Evolutionary conservation across 257 asterid genomes (phyloP), one percentile per base, ranked within the genome.

Genomic region (Nicotiana obtusifolia): DNA sequence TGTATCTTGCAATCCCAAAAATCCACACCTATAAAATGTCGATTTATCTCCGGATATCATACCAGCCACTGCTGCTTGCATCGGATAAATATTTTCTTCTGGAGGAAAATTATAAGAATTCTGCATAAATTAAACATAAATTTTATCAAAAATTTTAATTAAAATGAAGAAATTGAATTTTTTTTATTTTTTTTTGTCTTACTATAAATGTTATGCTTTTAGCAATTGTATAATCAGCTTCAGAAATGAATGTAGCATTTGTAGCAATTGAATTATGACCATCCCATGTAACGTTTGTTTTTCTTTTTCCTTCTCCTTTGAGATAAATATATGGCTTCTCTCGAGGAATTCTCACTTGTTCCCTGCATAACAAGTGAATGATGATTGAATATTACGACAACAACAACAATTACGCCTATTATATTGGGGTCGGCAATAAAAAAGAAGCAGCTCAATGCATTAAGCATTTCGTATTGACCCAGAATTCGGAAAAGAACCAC

Each of bases 81-180:
- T 35, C 22, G 56, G 33, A 62, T 62, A 1, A 28, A 5, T 20
- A 4, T 11, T 80, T 10, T n/a, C 20, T 26, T 52, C 59, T 62
- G 79, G 82, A 2, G 82, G 82, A 22, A 61, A 77, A 52, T 82
- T 82, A 31, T 77, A 53, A 31, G 85, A 82, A 31, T 82, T 82
- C 78, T 80, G 56, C 28, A 41, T 7, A 13, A 20, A 7, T 10
- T 16, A 26, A 75, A 15, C 7, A 75, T 3, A 44, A 9, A 30
- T 30, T 30, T 30, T 30, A 30, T 30, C 0, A 30, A 30, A 30
- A 30, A 30, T 0, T 3, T 3, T 30, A 30, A 30, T 30, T 30
- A 30, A 30, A 30, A 30, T 30, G 33, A 30, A 15, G 10, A n/a
- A 57, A 57, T 57, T 57, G 64, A 56, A 17, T 7, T 10, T 22